Evolutionary conservation across 1,284 basidiomycete species (phyloP).

Genomic region (Phlebopus sp.): DNA sequence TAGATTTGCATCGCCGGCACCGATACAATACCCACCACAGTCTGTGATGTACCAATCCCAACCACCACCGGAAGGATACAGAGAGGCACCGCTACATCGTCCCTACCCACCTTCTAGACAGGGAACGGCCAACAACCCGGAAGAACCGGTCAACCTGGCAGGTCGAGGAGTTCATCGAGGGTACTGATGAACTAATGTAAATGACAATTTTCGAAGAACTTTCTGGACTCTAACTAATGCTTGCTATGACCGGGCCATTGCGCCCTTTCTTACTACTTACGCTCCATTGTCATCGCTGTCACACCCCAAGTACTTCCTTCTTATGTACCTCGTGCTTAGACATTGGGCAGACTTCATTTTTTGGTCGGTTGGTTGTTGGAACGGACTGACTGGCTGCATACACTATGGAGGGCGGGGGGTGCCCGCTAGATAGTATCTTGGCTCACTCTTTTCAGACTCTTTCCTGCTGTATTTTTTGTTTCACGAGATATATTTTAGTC

Average conservation of each 20-base stretch:
- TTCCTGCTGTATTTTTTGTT: constrained; percentile 21
- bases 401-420: constrained; percentile 7
- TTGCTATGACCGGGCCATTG: constrained; percentile 14
- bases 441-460: constrained; percentile 15
- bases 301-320: constrained; percentile 12
- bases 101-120: constrained; percentile 34
- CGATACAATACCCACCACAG: constrained; percentile 29
- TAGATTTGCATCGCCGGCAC: constrained; percentile 15
- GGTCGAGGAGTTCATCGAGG: constrained; percentile 40
- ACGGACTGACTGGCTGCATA: constrained; percentile 6
- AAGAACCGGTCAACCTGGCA: constrained; percentile 16
- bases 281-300: constrained; percentile 9
- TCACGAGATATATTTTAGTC: background rate
- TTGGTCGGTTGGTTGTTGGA: no score
- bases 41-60: constrained; percentile 21
- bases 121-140: constrained; percentile 7
- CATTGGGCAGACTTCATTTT: constrained; percentile 4
- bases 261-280: constrained; percentile 3
- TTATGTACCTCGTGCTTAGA: constrained; percentile 12
- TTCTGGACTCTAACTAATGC: constrained; percentile 15
- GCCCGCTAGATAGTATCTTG: constrained; percentile 9
- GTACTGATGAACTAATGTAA: constrained; percentile 12
- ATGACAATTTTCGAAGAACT: constrained; percentile 1
- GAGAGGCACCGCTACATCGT: constrained; percentile 51
- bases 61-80: constrained; percentile 29